A percentile compares a stretch with the other conserved stretches of the same genome.
Conservation (phyloP, 192 early-diverging fungal species). For the Allomyces macrogynus region DNA sequence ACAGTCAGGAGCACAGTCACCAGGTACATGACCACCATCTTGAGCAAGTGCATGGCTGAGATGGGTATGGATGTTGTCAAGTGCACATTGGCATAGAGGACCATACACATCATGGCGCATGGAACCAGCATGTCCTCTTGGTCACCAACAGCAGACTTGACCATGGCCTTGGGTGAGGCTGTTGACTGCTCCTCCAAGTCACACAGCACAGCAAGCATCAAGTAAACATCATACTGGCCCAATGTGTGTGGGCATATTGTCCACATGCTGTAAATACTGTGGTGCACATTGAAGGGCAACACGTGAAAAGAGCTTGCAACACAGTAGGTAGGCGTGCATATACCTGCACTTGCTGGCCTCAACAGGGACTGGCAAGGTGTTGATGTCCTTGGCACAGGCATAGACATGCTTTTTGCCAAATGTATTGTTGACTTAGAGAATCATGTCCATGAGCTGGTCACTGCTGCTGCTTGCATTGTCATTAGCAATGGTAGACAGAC, state of each 20-base stretch:
- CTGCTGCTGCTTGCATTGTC: not conserved
- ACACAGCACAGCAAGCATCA: not conserved
- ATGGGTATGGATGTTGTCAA: not conserved
- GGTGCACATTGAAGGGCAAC: slow-evolving; percentile 24
- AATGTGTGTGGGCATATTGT: not conserved
- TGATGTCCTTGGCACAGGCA: slow-evolving; percentile 9
- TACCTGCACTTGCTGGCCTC: not conserved
- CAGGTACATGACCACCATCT: slow-evolving; percentile 10
- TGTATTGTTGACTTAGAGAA: slow-evolving; percentile 25
- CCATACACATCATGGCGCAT: not conserved
- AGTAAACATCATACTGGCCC: not conserved
- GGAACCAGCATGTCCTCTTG: not conserved
- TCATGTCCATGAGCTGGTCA: not conserved
- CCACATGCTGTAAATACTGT: slow-evolving; percentile 14
- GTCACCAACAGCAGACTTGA: not conserved
- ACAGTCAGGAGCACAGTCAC: slow-evolving; percentile 18
- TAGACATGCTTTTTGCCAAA: slow-evolving; percentile 22
- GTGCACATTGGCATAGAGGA: not conserved
- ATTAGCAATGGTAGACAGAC: slow-evolving; percentile 16
- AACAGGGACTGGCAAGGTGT: not conserved
- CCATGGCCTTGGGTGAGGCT: not conserved
- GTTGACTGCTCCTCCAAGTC: not conserved
- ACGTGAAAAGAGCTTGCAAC: slow-evolving; percentile 20
- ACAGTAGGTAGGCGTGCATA: slow-evolving; percentile 1
- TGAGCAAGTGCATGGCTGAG: not conserved